These are phyloP conservation scores for Venturia nashicola DNA, from an alignment of 2,329 filamentous ascomycete species.

Conservation along the genomic window DNA sequence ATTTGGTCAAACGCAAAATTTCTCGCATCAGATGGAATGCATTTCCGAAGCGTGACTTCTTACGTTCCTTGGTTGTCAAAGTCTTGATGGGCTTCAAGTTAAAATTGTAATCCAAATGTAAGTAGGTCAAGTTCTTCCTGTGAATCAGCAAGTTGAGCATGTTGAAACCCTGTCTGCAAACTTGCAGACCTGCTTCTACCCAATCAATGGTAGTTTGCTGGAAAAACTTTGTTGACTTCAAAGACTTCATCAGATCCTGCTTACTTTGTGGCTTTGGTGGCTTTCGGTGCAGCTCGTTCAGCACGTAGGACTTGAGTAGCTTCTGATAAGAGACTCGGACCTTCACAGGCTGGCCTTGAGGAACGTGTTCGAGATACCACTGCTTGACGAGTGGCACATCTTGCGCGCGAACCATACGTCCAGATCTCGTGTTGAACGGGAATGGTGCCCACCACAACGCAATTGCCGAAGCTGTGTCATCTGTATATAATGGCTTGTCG, in stretches of 20 bases:
- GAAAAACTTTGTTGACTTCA: slow-evolving; percentile 98
- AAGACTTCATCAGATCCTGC: slow-evolving; percentile 75
- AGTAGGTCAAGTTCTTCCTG: slow-evolving; percentile 93
- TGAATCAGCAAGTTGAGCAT: slow-evolving; percentile 98
- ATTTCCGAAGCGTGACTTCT: slow-evolving; percentile 98
- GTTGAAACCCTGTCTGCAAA: slow-evolving; percentile 96
- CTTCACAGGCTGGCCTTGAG: slow-evolving; percentile 84
- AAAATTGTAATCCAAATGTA: slow-evolving; percentile 99
- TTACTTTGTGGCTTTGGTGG: slow-evolving; percentile 92
- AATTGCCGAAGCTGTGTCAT: slow-evolving; percentile 83
- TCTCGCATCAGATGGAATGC: slow-evolving; percentile 99
- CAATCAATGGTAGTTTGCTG: slow-evolving; percentile 98
- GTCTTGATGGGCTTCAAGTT: slow-evolving; percentile 99
- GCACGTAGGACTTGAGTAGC: slow-evolving; percentile 84
- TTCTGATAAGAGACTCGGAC: slow-evolving; percentile 98
- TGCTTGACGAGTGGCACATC: slow-evolving; percentile 96
- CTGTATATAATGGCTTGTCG: slow-evolving; percentile 78
- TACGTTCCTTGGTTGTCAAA: slow-evolving; percentile 93
- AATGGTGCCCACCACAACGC: slow-evolving; percentile 97
- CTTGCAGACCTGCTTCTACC: slow-evolving; percentile 97
- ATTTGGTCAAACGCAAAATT: slow-evolving; percentile 86
- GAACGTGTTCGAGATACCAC: slow-evolving; percentile 95
- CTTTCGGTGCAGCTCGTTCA: slow-evolving; percentile 95
- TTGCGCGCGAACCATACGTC: slow-evolving; percentile 90
- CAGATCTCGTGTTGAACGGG: slow-evolving; percentile 87